Evolutionary conservation across 441 rosid genomes (phyloP).

Genomic region (Hura crepitans): DNA sequence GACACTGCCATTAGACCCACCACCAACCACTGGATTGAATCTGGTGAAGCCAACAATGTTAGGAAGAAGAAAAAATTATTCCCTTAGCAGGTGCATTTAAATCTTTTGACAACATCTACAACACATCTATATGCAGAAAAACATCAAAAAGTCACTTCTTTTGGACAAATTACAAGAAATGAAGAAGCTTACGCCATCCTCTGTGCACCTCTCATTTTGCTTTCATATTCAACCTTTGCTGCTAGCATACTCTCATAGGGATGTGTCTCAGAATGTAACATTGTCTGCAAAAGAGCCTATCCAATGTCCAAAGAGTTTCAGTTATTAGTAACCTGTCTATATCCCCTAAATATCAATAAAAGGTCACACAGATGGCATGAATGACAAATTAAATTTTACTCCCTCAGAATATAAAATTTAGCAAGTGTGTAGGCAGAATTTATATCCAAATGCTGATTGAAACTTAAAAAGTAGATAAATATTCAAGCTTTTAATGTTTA

Average conservation of each 20-base stretch:
- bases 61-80: background rate
- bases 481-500: background rate
- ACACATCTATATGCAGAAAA: background rate
- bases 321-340: slow-evolving; percentile 8
- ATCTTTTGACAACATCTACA: slow-evolving; percentile 1
- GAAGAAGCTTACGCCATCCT: slow-evolving; percentile 84
- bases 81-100: slow-evolving; percentile 8
- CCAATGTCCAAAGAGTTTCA: slow-evolving; percentile 17
- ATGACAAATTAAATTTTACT: slow-evolving; percentile 3
- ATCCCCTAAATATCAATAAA: slow-evolving; percentile 11
- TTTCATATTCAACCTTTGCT: slow-evolving; percentile 87
- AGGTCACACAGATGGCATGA: background rate
- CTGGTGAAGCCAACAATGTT: slow-evolving; percentile 35
- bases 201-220: slow-evolving; percentile 91
- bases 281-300: slow-evolving; percentile 88
- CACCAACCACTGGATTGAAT: slow-evolving; percentile 94
- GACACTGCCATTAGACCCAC: slow-evolving; percentile 82
- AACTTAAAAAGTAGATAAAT: background rate
- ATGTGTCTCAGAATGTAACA: slow-evolving; percentile 71
- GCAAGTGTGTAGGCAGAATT: background rate
- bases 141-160: background rate
- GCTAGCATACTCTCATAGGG: slow-evolving; percentile 74
- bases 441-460: background rate
- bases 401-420: background rate
- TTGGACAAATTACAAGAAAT: slow-evolving; percentile 22